Percentiles rank a stretch among this genome's conserved stretches.
Conservation (phyloP, 331 rosid species). For the Rosa hybrid region DNA sequence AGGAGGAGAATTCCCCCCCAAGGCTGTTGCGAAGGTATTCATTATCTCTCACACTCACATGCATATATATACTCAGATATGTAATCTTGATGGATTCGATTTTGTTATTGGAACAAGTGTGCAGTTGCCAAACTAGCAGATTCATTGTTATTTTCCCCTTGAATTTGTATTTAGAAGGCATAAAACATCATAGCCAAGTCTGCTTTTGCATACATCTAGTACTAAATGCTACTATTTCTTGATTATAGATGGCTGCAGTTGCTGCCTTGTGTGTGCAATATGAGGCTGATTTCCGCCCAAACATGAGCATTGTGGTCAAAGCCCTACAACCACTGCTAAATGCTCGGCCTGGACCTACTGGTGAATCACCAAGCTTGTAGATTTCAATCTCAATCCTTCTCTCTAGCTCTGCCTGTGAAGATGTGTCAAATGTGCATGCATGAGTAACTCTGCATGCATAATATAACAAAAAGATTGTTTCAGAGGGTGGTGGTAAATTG, state of each 20-base stretch:
- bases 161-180: neutral
- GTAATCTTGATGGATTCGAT: neutral
- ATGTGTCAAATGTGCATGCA: conserved; percentile 26
- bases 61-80: neutral
- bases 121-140: neutral
- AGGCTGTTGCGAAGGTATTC: conserved; percentile 88
- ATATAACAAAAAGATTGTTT: conserved; percentile 35
- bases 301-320: conserved; percentile 95
- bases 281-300: conserved; percentile 94
- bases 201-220: neutral
- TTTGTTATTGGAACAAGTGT: neutral
- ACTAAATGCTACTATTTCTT: neutral
- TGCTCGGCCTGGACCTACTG: conserved; percentile 67
- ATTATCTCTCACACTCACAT: neutral
- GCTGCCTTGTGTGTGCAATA: conserved; percentile 96
- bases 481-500: conserved; percentile 46
- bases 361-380: conserved; percentile 52
- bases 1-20: conserved; percentile 75
- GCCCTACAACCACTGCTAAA: conserved; percentile 88
- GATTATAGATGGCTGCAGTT: conserved; percentile 82
- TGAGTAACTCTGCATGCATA: conserved; percentile 29
- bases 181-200: neutral
- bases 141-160: neutral
- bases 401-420: neutral
- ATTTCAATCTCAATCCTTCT: conserved; percentile 13